Percentiles rank a stretch among this genome's conserved stretches.
Conservation (phyloP, 2,329 filamentous ascomycete species). For the Zymoseptoria pseudotritici region DNA sequence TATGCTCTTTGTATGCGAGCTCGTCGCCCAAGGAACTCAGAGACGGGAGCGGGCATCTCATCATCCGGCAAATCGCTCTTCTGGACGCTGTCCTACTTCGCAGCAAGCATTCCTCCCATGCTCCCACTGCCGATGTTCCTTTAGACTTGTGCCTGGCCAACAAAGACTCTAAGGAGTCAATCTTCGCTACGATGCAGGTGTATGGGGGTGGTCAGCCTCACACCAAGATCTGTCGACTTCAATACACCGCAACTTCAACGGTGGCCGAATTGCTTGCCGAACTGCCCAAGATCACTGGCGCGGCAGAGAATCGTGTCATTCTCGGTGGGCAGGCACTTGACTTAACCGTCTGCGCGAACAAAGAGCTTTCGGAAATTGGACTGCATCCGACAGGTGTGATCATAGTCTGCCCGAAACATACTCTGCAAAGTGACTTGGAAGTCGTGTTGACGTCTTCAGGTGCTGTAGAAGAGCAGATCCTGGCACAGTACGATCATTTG, state of each 20-base stretch:
- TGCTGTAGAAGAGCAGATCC: slow-evolving; percentile 67
- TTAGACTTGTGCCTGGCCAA: not conserved
- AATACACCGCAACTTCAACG: slow-evolving; percentile 8
- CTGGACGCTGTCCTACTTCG: slow-evolving; percentile 12
- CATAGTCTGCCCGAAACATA: slow-evolving; percentile 21
- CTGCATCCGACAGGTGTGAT: slow-evolving; percentile 18
- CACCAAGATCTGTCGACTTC: slow-evolving; percentile 11
- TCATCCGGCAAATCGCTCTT: slow-evolving; percentile 11
- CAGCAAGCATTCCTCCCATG: slow-evolving; percentile 10
- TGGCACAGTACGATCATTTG: slow-evolving; percentile 74
- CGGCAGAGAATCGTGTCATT: slow-evolving; percentile 19
- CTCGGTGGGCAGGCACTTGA: slow-evolving; percentile 19
- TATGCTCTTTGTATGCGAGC: not conserved
- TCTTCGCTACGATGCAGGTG: slow-evolving; percentile 17
- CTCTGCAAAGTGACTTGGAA: slow-evolving; percentile 17
- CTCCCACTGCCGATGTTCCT: not conserved
- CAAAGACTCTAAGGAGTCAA: slow-evolving; percentile 1
- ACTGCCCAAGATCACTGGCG: slow-evolving; percentile 19
- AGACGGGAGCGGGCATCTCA: not conserved
- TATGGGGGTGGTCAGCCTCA: slow-evolving; percentile 13
- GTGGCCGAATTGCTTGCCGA: slow-evolving; percentile 17
- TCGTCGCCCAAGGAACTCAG: not conserved
- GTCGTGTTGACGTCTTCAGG: slow-evolving; percentile 23
- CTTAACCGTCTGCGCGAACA: slow-evolving; percentile 5
- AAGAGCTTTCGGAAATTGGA: slow-evolving; percentile 15